A percentile compares a stretch with the other conserved stretches of the same genome.
Conservation (phyloP, 2,329 filamentous ascomycete genomes). For the Aspergillus cejpii region DNA sequence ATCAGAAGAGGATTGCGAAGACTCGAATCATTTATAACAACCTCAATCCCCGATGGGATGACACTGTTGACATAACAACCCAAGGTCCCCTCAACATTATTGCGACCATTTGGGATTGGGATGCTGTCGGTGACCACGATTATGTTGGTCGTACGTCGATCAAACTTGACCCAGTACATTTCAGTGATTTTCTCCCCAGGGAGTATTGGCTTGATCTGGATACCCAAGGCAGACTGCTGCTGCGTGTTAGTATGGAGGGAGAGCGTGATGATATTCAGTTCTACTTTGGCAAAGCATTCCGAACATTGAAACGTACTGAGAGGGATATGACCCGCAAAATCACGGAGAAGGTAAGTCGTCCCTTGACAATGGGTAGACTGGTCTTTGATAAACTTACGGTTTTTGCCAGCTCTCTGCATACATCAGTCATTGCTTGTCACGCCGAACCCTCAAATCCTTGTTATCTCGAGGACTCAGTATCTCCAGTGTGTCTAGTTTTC, state of each 20-base stretch:
- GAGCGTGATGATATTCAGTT: slow-evolving; percentile 98
- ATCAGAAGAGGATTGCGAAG: slow-evolving; percentile 92
- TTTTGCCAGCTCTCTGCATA: slow-evolving; percentile 69
- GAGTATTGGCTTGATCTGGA: slow-evolving; percentile 98
- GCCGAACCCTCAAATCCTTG: slow-evolving; percentile 68
- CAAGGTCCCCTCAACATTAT: slow-evolving; percentile 88
- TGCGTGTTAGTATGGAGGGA: slow-evolving; percentile 96
- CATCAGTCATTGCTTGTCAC: slow-evolving; percentile 82
- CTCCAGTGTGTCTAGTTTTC: slow-evolving; percentile 65
- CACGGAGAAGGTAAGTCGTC: slow-evolving; percentile 74
- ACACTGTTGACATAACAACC: slow-evolving; percentile 92
- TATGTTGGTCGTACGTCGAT: slow-evolving; percentile 94
- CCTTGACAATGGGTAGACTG: not conserved
- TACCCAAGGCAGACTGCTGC: slow-evolving; percentile 80
- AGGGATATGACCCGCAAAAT: slow-evolving; percentile 97
- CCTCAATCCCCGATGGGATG: slow-evolving; percentile 93
- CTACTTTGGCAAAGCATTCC: slow-evolving; percentile 95
- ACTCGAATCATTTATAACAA: slow-evolving; percentile 86
- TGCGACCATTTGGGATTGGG: slow-evolving; percentile 97
- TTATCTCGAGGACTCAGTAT: slow-evolving; percentile 66
- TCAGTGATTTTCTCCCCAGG: slow-evolving; percentile 87
- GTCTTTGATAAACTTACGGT: slow-evolving; percentile 8
- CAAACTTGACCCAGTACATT: slow-evolving; percentile 96
- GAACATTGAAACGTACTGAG: slow-evolving; percentile 89
- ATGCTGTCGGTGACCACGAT: slow-evolving; percentile 93